A percentile compares a stretch with the other conserved stretches of the same genome.
These are phyloP conservation scores for Quaeritorhiza haematococci DNA, from an alignment of 371 early-diverging fungal genomes.

Conservation along the genomic window DNA sequence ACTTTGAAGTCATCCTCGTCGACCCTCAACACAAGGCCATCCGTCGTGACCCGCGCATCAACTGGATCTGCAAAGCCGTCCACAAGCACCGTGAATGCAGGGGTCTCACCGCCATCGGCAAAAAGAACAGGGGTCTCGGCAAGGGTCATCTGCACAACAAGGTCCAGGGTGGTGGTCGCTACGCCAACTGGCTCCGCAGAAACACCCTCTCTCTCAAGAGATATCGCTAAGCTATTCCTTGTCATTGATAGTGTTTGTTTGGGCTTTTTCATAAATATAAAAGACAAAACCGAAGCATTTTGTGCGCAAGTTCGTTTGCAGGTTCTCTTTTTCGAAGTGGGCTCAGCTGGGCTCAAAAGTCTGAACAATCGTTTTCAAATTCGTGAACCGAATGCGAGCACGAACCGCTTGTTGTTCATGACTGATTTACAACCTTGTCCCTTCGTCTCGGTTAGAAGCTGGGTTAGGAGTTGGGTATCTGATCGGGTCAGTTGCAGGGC, in stretches of 20 bases:
- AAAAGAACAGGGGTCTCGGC: constrained; percentile 96
- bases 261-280: neutral
- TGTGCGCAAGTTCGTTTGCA: no score
- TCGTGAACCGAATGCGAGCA: no score
- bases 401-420: no score
- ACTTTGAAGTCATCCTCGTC: constrained; percentile 97
- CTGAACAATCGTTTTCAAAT: no score
- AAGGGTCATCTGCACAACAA: constrained; percentile 99
- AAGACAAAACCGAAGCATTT: no score
- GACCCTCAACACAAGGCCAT: constrained; percentile 96
- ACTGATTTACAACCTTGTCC: no score
- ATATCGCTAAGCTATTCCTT: constrained; percentile 38
- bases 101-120: constrained; percentile 94
- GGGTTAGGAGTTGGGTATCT: no score
- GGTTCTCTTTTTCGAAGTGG: no score
- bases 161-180: constrained; percentile 94
- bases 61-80: constrained; percentile 96
- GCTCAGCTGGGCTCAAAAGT: no score
- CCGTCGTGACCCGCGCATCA: constrained; percentile 95
- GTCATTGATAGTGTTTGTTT: constrained; percentile 1
- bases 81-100: constrained; percentile 98
- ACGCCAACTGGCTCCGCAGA: constrained; percentile 66
- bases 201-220: constrained; percentile 62
- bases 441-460: no score
- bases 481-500: no score